phyloP scores from a whole-genome alignment of 257 asterid genomes.

The Petunia axillaris region DNA sequence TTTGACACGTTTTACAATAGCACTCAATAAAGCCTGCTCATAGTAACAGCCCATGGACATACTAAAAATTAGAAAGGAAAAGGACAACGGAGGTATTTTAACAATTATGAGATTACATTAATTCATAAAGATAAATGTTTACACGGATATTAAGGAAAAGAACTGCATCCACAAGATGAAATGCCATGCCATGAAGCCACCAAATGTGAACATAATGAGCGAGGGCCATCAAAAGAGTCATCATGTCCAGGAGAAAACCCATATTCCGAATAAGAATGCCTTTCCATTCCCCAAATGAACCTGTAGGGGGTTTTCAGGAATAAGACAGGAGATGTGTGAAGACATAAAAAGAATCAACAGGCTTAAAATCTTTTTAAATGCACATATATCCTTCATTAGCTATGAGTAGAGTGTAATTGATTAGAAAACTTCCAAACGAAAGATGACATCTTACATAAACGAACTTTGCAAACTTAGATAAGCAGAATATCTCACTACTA shows the following conservation, averaged over 20 bases:
- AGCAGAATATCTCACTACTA: slow-evolving; percentile 13
- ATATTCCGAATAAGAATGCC: slow-evolving; percentile 75
- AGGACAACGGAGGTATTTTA: slow-evolving; percentile 20
- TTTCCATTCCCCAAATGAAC: slow-evolving; percentile 88
- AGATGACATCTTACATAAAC: background rate
- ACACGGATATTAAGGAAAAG: slow-evolving; percentile 92
- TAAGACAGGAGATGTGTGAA: slow-evolving; percentile 12
- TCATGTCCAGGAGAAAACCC: slow-evolving; percentile 90
- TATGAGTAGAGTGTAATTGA: background rate
- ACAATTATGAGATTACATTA: slow-evolving; percentile 16
- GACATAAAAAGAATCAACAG: background rate
- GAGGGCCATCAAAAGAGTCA: slow-evolving; percentile 88
- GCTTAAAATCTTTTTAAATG: background rate
- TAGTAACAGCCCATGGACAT: slow-evolving; percentile 19
- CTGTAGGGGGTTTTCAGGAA: slow-evolving; percentile 42
- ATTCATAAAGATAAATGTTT: slow-evolving; percentile 38
- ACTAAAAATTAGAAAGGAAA: slow-evolving; percentile 21
- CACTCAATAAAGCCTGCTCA: slow-evolving; percentile 81
- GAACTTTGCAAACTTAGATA: background rate
- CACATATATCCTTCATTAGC: slow-evolving; percentile 19
- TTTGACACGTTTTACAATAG: slow-evolving; percentile 74
- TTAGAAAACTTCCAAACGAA: slow-evolving; percentile 6
- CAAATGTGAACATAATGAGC: slow-evolving; percentile 89
- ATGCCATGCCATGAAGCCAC: slow-evolving; percentile 99
- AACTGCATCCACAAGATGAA: slow-evolving; percentile 88